A percentile compares a stretch with the other conserved stretches of the same genome.
These are phyloP conservation scores for Adenanthera pavonina DNA, from an alignment of 306 rosid species.

Conservation along the genomic window DNA sequence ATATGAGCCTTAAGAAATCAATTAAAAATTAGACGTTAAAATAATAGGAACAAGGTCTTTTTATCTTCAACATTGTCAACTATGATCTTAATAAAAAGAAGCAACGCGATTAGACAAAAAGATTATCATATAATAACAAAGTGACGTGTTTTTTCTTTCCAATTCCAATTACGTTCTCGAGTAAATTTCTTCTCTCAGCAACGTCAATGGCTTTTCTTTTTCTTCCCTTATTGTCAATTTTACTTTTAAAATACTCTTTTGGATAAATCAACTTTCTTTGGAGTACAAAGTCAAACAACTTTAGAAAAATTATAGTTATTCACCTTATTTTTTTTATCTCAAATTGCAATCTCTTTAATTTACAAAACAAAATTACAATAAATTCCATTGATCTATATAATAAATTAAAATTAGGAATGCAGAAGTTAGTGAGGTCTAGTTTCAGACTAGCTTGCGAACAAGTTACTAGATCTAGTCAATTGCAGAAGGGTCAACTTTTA, in stretches of 20 bases:
- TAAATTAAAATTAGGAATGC: too few species aligned
- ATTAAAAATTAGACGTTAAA: neutral
- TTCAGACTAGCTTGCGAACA: neutral
- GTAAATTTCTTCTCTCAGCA: neutral
- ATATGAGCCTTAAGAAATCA: too few species aligned
- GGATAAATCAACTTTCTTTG: neutral
- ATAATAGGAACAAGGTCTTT: neutral
- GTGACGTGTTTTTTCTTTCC: neutral
- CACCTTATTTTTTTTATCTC: neutral
- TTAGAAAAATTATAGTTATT: neutral
- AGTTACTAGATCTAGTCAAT: neutral
- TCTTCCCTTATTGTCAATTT: neutral
- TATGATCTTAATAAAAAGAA: neutral
- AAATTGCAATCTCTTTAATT: neutral
- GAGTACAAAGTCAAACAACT: neutral
- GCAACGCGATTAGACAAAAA: slow-evolving; percentile 1
- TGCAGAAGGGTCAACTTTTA: too few species aligned
- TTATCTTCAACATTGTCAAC: neutral
- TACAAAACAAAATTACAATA: neutral
- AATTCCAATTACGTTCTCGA: neutral
- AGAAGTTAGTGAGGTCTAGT: neutral
- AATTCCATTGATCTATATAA: neutral
- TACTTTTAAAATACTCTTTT: neutral
- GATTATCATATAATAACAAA: slow-evolving; percentile 3
- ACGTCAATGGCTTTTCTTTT: too few species aligned